A percentile compares a stretch with the other conserved stretches of the same genome.
Conservation (phyloP, 768 basidiomycete genomes). For the Phylloporus arenicola region DNA sequence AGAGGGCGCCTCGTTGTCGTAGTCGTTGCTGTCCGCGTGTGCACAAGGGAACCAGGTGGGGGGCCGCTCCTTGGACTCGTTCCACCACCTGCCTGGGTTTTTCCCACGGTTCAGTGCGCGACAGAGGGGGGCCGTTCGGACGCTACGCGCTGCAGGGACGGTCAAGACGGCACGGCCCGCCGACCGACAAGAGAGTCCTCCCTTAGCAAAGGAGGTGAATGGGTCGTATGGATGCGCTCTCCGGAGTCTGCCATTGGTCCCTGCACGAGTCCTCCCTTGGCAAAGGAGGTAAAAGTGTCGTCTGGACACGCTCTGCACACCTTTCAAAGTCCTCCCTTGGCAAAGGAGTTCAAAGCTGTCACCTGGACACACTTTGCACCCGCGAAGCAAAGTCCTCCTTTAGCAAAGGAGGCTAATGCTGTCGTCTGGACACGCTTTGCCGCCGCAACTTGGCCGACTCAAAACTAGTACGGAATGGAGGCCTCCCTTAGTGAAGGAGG, state of each 20-base stretch:
- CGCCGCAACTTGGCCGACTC: neutral
- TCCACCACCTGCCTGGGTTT: neutral
- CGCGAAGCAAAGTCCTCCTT: constrained; percentile 1
- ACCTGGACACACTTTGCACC: too few relatives aligned
- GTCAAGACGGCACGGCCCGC: constrained; percentile 4
- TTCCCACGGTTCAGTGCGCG: neutral
- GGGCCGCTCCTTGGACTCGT: neutral
- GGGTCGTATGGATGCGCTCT: too few relatives aligned
- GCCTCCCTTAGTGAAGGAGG: neutral
- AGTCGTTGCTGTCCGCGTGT: too few relatives aligned
- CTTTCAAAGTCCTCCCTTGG: too few relatives aligned
- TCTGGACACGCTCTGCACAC: neutral
- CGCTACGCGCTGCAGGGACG: neutral
- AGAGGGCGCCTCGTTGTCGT: too few relatives aligned
- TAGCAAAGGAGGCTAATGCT: neutral
- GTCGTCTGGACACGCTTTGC: neutral
- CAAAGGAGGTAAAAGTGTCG: constrained; percentile 5
- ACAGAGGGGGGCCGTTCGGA: neutral
- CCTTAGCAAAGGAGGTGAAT: too few relatives aligned
- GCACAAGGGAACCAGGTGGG: too few relatives aligned
- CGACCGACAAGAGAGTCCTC: neutral
- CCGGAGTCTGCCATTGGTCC: too few relatives aligned
- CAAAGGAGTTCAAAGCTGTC: too few relatives aligned
- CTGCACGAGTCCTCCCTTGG: constrained; percentile 1
- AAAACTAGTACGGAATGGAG: neutral